Percentiles rank a stretch among this genome's conserved stretches.
Evolutionary conservation across 345 rosid genomes (phyloP).

Genomic region (Sisymbrium altissimum): DNA sequence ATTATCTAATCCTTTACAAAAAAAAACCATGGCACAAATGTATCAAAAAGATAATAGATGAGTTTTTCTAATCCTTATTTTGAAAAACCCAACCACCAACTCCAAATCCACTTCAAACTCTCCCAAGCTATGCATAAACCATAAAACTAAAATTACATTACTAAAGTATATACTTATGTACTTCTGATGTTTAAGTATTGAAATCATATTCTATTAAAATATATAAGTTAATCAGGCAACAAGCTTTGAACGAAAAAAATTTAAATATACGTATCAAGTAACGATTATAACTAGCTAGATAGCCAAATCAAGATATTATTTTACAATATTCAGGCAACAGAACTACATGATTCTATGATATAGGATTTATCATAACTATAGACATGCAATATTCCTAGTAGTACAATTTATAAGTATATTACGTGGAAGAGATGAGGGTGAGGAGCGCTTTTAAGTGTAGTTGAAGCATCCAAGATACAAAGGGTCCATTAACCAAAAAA

Average conservation of each 20-base stretch:
- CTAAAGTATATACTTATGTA: background rate
- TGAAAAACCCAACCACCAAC: too few relatives aligned
- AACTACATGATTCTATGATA: background rate
- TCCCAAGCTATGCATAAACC: too few relatives aligned
- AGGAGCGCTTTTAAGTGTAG: slow-evolving; percentile 9
- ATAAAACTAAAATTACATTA: too few relatives aligned
- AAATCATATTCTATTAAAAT: background rate
- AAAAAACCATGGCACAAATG: too few relatives aligned
- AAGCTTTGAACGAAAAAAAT: background rate
- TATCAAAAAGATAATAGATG: too few relatives aligned
- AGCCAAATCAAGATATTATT: background rate
- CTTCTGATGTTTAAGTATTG: background rate
- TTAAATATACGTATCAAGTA: background rate
- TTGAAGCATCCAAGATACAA: slow-evolving; percentile 29
- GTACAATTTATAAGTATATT: background rate
- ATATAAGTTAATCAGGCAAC: background rate
- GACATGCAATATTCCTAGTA: background rate
- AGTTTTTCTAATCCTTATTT: too few relatives aligned
- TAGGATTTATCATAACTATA: background rate
- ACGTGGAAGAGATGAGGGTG: slow-evolving; percentile 12
- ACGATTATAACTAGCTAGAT: background rate
- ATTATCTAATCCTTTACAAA: too few relatives aligned
- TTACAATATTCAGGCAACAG: background rate
- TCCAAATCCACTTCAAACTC: too few relatives aligned
- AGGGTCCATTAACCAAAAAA: slow-evolving; percentile 23